Conservation (phyloP, 139 green algal genomes). For the Tetratostichococcus sp. region DNA sequence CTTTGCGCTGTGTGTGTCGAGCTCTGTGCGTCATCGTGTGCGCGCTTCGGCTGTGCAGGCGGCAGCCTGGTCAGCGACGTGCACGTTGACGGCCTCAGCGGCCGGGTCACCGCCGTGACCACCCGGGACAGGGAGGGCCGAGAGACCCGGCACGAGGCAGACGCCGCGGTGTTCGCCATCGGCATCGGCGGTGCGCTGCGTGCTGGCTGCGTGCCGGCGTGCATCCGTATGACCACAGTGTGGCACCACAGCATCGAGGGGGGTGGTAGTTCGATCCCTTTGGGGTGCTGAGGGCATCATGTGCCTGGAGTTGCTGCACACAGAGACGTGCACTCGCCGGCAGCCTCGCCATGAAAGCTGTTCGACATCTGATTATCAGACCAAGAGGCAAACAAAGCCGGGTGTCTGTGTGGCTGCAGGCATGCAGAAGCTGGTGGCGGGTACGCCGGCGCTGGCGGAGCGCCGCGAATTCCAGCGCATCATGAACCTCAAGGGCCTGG, state of each 20-base stretch:
- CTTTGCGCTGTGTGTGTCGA: too few species aligned
- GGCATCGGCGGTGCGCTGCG: conserved; percentile 37
- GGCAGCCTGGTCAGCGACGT: conserved; percentile 50
- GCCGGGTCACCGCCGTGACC: neutral
- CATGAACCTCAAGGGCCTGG: conserved; percentile 62
- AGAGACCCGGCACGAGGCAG: conserved; percentile 38
- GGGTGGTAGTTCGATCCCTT: too few species aligned
- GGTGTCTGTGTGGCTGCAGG: neutral
- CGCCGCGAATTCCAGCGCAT: conserved; percentile 55
- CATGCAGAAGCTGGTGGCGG: conserved; percentile 45
- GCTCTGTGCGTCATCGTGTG: conserved; percentile 5
- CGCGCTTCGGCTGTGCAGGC: conserved; percentile 33
- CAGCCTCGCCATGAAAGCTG: too few species aligned
- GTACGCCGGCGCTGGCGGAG: conserved; percentile 40
- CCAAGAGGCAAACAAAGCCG: too few species aligned
- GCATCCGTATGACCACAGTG: too few species aligned
- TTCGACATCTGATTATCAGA: too few species aligned
- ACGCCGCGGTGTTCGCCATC: conserved; percentile 83
- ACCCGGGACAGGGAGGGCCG: neutral
- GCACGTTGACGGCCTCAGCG: neutral
- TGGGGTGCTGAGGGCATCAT: too few species aligned
- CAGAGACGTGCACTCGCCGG: too few species aligned
- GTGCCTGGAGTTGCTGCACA: too few species aligned
- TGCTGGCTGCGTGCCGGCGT: neutral
- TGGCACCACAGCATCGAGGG: too few species aligned